Evolutionary conservation across 257 asterid genomes (phyloP), one percentile per base, ranked within the genome.

Genomic region (Galeopsis tetrahit): DNA sequence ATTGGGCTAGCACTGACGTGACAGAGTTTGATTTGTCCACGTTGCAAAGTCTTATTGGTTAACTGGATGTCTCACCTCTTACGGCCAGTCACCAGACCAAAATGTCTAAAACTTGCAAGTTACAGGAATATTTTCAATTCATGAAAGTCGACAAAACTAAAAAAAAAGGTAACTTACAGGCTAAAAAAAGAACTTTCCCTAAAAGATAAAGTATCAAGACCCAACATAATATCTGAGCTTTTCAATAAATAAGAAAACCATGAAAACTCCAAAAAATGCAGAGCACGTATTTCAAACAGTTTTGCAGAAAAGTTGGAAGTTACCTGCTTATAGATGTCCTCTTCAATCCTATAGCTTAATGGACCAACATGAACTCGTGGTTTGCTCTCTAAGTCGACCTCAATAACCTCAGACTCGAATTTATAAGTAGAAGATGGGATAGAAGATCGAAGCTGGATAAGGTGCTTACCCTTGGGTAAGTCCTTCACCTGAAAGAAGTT

Each of bases 401-500:
- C 97, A 62, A 89, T 74, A 75, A 73, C 84, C 77, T 91, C 95
- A 4, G 98, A 93, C 70, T 82, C 85, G 68, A 93, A 93, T 77
- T 80, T 82, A 70, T 75, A 90, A 51, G 83, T 73, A 65, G 73
- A 77, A 11, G 92, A 75, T 72, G 89, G 86, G 76, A 81, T 69
- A 69, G 89, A 73, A 52, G 90, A 86, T 77, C 91, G 89, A 63
- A 91, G 93, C 82, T 89, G 98, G 73, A 91, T 70, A 55, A 91
- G 89, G 77, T 88, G 96, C 79, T 89, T 93, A 69, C 91, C 92
- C 83, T 85, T 89, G 14, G 96, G 96, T 76, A 93, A 84, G 88
- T 85, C 96, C 84, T 88, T 93, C 90, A 89, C 94, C 89, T 88
- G 96, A 80, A 93, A 93, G 83, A 88, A 91, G 85, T 91, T 91